Percentiles rank a stretch among this genome's conserved stretches.
Evolutionary conservation across 2,329 filamentous ascomycete species (phyloP).

Genomic region (Calonectria henricotiae): DNA sequence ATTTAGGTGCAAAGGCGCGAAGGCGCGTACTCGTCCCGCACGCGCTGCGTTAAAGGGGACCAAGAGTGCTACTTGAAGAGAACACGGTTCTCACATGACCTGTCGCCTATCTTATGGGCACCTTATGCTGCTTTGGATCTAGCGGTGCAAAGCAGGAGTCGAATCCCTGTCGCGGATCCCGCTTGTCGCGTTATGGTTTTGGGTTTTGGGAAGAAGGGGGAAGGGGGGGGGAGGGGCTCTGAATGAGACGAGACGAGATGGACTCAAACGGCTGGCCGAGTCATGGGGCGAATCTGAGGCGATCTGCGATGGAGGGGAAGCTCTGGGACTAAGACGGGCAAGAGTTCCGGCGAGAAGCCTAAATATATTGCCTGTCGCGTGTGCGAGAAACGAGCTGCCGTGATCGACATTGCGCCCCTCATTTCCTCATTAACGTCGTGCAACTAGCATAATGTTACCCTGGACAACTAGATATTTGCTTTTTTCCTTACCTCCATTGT

Average conservation of each 20-base stretch:
- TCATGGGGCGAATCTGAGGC: not conserved
- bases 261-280: constrained; percentile 6
- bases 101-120: not conserved
- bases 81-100: constrained; percentile 22
- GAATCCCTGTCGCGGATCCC: constrained; percentile 22
- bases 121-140: constrained; percentile 7
- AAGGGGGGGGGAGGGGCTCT: not conserved
- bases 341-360: constrained; percentile 16
- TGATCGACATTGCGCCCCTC: constrained; percentile 15
- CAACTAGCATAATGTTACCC: not conserved
- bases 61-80: not conserved
- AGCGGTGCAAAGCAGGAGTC: not conserved
- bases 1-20: not conserved
- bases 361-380: constrained; percentile 20
- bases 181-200: not conserved
- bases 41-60: not conserved
- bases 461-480: not conserved
- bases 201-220: not conserved
- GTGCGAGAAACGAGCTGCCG: not conserved
- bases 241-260: not conserved
- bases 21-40: not conserved
- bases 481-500: not conserved
- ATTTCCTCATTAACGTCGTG: not conserved
- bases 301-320: constrained; percentile 9
- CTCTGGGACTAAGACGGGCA: constrained; percentile 9